These are phyloP conservation scores for Aspergillus ochraceoroseus DNA, from an alignment of 2,329 filamentous ascomycete genomes.

Conservation along the genomic window DNA sequence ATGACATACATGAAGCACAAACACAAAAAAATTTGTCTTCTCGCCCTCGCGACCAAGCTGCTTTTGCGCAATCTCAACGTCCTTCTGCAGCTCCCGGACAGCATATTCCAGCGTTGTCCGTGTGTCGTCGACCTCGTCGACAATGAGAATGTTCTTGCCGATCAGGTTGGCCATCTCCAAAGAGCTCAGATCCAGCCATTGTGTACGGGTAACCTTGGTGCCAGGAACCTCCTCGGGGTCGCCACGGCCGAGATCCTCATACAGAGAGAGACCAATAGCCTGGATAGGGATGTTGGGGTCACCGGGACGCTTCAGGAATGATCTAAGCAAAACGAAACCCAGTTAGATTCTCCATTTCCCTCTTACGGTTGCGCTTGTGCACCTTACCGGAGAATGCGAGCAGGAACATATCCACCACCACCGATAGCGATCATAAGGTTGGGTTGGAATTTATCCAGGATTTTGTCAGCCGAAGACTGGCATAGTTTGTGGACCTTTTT, in stretches of 20 bases:
- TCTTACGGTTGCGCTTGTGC: not conserved
- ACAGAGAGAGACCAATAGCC: constrained; percentile 95
- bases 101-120: constrained; percentile 92
- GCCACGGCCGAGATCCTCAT: constrained; percentile 71
- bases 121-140: constrained; percentile 94
- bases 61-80: constrained; percentile 75
- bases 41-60: constrained; percentile 63
- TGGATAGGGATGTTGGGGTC: constrained; percentile 96
- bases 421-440: constrained; percentile 98
- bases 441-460: constrained; percentile 80
- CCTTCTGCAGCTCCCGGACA: constrained; percentile 88
- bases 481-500: constrained; percentile 97
- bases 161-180: constrained; percentile 85
- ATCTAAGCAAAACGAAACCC: constrained; percentile 44
- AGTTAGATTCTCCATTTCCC: constrained; percentile 8
- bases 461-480: constrained; percentile 73
- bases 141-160: constrained; percentile 85
- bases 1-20: constrained; percentile 78
- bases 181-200: constrained; percentile 90
- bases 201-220: constrained; percentile 92
- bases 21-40: constrained; percentile 86
- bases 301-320: constrained; percentile 87
- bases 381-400: constrained; percentile 76
- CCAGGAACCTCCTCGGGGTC: constrained; percentile 69
- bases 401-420: constrained; percentile 93